Evolutionary conservation across 441 rosid species (phyloP), one percentile per base, ranked within the genome.

Genomic region (Geranium incanum): DNA sequence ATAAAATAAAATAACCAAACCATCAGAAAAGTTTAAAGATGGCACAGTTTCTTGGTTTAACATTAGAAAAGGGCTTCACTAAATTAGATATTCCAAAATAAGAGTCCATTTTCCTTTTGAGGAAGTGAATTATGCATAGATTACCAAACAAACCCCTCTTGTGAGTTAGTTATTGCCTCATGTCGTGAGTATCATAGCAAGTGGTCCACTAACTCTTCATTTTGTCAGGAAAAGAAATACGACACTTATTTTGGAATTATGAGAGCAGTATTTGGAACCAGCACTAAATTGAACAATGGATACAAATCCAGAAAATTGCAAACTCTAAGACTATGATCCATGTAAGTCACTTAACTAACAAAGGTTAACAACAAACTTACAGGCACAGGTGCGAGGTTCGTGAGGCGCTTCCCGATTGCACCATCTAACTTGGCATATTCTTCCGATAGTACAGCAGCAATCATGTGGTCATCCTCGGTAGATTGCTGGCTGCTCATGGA

Each of bases 391-490:
- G 88, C 94, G 16, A 91, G 87, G 67, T 85, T 89, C 16, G 93
- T 75, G 38, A 93, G 94, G 84, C 93, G 92, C 77, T 86, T 80
- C 60, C 78, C 98, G 62, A 93, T 89, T 7, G 91, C 90, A 73
- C 89, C 90, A 71, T 93, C 98, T 48, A 82, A 74, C 15, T 88
- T 80, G 15, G 87, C 88, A 70, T 76, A 88, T 73, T 93, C 96
- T 81, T 93, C 97, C 3, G 98, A 81, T 69, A 93, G 77, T 33
- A 88, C 84, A 59, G 80, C 78, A 70, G 97, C 97, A 78, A 93
- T 93, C 98, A 91, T 88, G 71, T 82, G 83, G 60, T 93, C 98
- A 82, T 93, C 96, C 73, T 90, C 91, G 0, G 82, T 80, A 69
- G 85, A 91, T 77, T 67, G 91, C 68, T 86, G 93, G 75, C 90